Conservation (phyloP, 2,329 filamentous ascomycete genomes). For the Diaporthe citriasiana region DNA sequence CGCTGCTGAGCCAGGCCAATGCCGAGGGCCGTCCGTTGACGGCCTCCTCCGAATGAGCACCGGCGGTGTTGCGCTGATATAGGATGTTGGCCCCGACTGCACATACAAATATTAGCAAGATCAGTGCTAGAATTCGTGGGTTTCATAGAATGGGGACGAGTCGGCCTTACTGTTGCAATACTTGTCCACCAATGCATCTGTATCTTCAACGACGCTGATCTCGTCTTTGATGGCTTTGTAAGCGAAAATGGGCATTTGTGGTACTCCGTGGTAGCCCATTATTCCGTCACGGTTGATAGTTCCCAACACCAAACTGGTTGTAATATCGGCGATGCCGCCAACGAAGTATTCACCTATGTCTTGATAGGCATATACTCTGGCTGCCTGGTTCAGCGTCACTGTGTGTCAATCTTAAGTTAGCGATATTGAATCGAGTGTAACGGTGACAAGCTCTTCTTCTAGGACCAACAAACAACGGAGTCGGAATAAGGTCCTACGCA, state of each 20-base stretch:
- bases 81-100: conserved; percentile 55
- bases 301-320: conserved; percentile 44
- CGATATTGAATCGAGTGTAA: too few species aligned
- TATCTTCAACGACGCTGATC: conserved; percentile 58
- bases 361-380: conserved; percentile 43
- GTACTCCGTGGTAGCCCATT: conserved; percentile 54
- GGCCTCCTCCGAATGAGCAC: conserved; percentile 55
- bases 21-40: conserved; percentile 36
- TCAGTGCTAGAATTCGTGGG: not conserved
- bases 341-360: conserved; percentile 51
- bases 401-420: not conserved
- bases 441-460: not conserved
- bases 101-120: not conserved
- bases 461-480: too few species aligned
- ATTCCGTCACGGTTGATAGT: conserved; percentile 50
- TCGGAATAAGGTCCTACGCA: not conserved
- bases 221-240: conserved; percentile 66
- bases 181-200: conserved; percentile 57
- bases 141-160: not conserved
- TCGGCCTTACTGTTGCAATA: conserved; percentile 54
- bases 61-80: conserved; percentile 60
- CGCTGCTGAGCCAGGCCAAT: conserved; percentile 27
- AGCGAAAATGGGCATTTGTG: conserved; percentile 62
- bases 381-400: conserved; percentile 41
- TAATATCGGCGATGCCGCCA: conserved; percentile 44